phyloP scores from a whole-genome alignment of 2,329 filamentous ascomycete genomes.

The Zymoseptoria tritici region DNA sequence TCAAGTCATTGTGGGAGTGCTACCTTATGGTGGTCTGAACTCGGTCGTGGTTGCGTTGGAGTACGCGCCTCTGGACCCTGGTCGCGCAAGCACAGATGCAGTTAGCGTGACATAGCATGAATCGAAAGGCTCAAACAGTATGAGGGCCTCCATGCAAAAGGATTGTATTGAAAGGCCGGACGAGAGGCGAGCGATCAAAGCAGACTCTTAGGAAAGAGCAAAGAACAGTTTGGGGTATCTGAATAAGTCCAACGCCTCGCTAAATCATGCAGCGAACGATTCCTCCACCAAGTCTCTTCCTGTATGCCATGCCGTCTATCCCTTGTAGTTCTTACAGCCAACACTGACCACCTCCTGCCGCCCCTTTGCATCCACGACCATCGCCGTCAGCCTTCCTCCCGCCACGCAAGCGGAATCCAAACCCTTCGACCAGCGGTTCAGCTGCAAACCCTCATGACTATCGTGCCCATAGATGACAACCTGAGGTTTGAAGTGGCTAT shows the following conservation, averaged over 20 bases:
- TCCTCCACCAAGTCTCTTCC: neutral
- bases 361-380: constrained; percentile 59
- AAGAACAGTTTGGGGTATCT: neutral
- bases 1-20: neutral
- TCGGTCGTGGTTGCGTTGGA: neutral
- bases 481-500: constrained; percentile 36
- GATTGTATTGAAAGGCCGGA: neutral
- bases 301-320: neutral
- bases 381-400: constrained; percentile 66
- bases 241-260: neutral
- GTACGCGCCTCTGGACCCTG: neutral
- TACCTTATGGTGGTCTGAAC: neutral
- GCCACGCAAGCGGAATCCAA: constrained; percentile 77
- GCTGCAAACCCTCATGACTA: constrained; percentile 60
- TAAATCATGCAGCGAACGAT: neutral
- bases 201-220: neutral
- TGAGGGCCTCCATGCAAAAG: neutral
- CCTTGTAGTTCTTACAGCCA: constrained; percentile 33
- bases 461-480: constrained; percentile 88
- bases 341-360: constrained; percentile 31
- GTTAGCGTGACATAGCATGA: neutral
- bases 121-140: neutral
- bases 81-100: neutral
- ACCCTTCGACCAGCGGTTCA: constrained; percentile 68
- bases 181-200: neutral